Evolutionary conservation across 2,329 filamentous ascomycete species (phyloP), one percentile per base, ranked within the genome.

Genomic region (Pseudopithomyces chartarum): DNA sequence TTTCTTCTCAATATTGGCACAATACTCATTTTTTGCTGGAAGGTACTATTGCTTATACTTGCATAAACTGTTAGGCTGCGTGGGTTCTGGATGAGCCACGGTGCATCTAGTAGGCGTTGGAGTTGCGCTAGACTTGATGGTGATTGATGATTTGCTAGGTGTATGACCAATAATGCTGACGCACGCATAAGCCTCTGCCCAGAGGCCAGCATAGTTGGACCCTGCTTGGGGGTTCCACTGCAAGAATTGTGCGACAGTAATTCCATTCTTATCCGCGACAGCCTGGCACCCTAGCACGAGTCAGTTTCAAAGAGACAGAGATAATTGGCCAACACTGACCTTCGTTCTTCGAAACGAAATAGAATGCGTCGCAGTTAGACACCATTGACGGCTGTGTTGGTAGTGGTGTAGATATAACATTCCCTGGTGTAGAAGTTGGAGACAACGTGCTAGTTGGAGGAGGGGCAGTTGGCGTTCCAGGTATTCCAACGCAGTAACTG

Each of bases 361-460:
- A 34, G 32, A 34, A 34, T 34, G 32, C 32, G 32, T 34, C 32
- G 32, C 32, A 34, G 32, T 34, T 34, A 34, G 34, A 20, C 1
- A 54, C 47, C 3, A 62, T 57, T 13, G 29, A 19, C 0, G 60
- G 53, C 32, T 60, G 60, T 6, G 40, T 43, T 17, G 56, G 59
- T 13, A n/a, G n/a, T 13, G 56, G 59, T 7, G 58, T 61, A 6
- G 26, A 22, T 23, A 63, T 52, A 19, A 54, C 59, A 38, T 34
- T 34, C 32, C 32, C 32, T 34, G 32, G 32, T 34, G 32, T 34
- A 13, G 32, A 34, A 34, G 32, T 34, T 34, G 32, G 32, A 34
- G 32, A 34, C 32, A 34, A 34, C 32, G 32, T 42, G 39, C n/a
- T 42, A 42, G 39, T 42, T n/a, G 39, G 15, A 15, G 48, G 48